A percentile compares a stretch with the other conserved stretches of the same genome.
Evolutionary conservation across 495 filamentous ascomycete species (phyloP).

Genomic region (Talaromyces proteolyticus): DNA sequence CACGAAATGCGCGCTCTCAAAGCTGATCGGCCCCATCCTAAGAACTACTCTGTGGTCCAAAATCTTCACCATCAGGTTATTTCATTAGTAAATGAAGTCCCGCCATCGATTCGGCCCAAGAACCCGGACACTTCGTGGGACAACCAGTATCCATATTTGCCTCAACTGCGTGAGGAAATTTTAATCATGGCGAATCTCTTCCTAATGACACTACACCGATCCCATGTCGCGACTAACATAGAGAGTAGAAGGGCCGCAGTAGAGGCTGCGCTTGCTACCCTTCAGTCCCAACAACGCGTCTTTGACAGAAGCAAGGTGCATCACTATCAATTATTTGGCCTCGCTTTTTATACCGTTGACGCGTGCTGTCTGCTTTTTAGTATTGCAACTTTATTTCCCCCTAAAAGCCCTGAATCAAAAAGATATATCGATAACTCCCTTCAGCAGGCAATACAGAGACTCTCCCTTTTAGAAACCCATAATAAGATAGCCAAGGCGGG

Average conservation of each 20-base stretch:
- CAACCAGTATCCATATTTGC: not conserved
- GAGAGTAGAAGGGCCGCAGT: slow-evolving; percentile 7
- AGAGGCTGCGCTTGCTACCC: slow-evolving; percentile 7
- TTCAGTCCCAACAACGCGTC: slow-evolving; percentile 6
- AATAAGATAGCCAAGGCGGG: slow-evolving; percentile 1
- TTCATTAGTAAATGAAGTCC: not conserved
- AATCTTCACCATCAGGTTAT: not conserved
- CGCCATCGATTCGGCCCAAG: not conserved
- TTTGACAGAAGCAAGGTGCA: slow-evolving; percentile 4
- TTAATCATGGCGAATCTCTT: slow-evolving; percentile 5
- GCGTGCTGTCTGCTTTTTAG: slow-evolving; percentile 3
- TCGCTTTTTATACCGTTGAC: slow-evolving; percentile 4
- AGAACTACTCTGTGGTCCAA: not conserved
- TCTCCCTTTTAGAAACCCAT: not conserved
- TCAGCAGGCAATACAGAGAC: slow-evolving; percentile 3
- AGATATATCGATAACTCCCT: slow-evolving; percentile 5
- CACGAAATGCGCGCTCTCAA: not conserved
- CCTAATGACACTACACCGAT: slow-evolving; percentile 2
- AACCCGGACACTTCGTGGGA: not conserved
- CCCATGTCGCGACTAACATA: slow-evolving; percentile 4
- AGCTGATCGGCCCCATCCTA: not conserved
- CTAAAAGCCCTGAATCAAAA: not conserved
- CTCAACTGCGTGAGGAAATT: not conserved
- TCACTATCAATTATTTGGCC: slow-evolving; percentile 8
- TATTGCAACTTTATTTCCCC: slow-evolving; percentile 6